A percentile compares a stretch with the other conserved stretches of the same genome.
These are phyloP conservation scores for Lactarius quietus DNA, from an alignment of 768 basidiomycete species.

Conservation along the genomic window DNA sequence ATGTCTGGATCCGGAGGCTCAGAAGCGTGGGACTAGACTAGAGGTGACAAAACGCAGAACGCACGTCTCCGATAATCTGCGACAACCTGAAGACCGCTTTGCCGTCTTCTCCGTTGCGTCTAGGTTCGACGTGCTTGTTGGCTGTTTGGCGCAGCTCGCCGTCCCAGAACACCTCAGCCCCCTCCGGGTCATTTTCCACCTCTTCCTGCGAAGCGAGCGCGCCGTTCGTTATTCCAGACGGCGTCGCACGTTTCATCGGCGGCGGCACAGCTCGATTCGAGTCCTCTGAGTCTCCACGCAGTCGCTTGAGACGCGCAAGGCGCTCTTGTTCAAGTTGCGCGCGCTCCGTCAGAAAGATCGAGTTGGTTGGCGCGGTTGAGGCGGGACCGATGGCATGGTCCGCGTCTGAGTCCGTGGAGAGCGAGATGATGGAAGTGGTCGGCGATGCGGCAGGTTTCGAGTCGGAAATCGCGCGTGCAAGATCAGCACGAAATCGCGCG, in stretches of 20 bases:
- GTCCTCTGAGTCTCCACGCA: slow-evolving; percentile 35
- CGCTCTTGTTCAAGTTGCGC: slow-evolving; percentile 77
- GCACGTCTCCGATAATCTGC: slow-evolving; percentile 70
- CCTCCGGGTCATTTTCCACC: background rate
- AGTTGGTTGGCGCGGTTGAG: slow-evolving; percentile 2
- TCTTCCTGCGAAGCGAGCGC: background rate
- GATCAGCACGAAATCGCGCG: slow-evolving; percentile 44
- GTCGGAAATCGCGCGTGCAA: slow-evolving; percentile 45
- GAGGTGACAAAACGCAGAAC: slow-evolving; percentile 27
- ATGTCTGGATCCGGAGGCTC: slow-evolving; percentile 44
- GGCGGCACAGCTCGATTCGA: slow-evolving; percentile 27
- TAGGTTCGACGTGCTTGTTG: slow-evolving; percentile 54
- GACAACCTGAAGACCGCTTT: slow-evolving; percentile 64
- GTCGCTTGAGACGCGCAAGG: slow-evolving; percentile 64
- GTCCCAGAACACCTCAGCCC: slow-evolving; percentile 53
- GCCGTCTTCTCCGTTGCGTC: slow-evolving; percentile 45
- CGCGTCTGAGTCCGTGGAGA: slow-evolving; percentile 13
- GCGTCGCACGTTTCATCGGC: slow-evolving; percentile 26
- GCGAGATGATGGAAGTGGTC: slow-evolving; percentile 24
- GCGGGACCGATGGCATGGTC: slow-evolving; percentile 1
- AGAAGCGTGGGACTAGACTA: slow-evolving; percentile 17
- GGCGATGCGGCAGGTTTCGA: slow-evolving; percentile 36
- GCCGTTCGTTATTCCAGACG: no score
- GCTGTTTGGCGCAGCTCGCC: slow-evolving; percentile 77
- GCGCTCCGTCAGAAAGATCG: slow-evolving; percentile 60